Conservation (phyloP, 495 filamentous ascomycete species). For the Xylaria telfairii region DNA sequence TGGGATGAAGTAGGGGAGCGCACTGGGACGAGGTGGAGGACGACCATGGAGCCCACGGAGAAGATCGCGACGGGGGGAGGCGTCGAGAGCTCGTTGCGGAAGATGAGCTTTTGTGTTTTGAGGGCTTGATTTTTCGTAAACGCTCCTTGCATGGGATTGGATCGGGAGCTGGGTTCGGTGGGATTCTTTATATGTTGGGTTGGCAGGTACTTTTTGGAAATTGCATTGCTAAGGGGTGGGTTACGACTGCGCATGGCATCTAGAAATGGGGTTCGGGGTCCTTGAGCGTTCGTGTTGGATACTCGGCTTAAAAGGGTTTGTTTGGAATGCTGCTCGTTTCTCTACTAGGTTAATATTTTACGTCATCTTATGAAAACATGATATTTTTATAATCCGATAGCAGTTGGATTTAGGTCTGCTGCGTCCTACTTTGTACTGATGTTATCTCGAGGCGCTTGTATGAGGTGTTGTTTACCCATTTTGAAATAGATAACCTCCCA, state of each 20-base stretch:
- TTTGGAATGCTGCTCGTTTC: not conserved
- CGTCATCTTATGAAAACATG: not conserved
- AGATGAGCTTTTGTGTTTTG: conserved; percentile 32
- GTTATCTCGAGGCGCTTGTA: too few relatives aligned
- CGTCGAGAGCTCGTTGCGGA: conserved; percentile 27
- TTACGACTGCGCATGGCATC: not conserved
- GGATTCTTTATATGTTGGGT: not conserved
- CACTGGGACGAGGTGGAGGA: conserved; percentile 50
- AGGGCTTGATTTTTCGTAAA: conserved; percentile 18
- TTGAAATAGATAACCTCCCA: not conserved
- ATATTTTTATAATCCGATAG: not conserved
- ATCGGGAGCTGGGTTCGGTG: not conserved
- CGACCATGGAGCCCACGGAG: conserved; percentile 42
- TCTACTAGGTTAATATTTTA: not conserved
- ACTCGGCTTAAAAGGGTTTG: not conserved
- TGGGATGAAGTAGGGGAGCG: conserved; percentile 53
- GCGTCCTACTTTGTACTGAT: too few relatives aligned
- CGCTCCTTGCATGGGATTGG: not conserved
- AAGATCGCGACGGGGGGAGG: conserved; percentile 25
- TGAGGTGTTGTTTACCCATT: not conserved
- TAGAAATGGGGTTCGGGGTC: not conserved
- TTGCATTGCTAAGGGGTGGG: conserved; percentile 22
- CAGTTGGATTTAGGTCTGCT: too few relatives aligned
- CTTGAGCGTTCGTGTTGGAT: not conserved
- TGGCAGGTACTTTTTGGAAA: not conserved